Conservation (phyloP, 176 grass and related monocot species). For the Phoenix roebelenii region DNA sequence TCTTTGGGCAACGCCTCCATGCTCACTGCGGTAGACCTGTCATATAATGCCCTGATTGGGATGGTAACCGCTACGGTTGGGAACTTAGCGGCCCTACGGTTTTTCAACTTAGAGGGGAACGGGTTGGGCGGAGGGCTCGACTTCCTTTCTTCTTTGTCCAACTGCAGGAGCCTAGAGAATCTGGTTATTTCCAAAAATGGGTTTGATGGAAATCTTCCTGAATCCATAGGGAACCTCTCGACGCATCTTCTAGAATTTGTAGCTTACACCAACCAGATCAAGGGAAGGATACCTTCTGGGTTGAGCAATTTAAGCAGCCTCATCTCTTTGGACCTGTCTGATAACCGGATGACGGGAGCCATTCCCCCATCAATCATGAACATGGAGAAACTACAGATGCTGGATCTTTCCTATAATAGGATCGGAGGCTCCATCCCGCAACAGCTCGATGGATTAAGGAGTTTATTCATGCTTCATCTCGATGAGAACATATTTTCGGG, state of each 20-base stretch:
- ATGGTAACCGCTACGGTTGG: not conserved
- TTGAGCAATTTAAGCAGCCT: slow-evolving; percentile 20
- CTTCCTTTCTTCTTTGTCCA: slow-evolving; percentile 18
- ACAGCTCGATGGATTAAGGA: slow-evolving; percentile 17
- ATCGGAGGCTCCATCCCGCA: slow-evolving; percentile 12
- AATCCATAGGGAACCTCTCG: slow-evolving; percentile 15
- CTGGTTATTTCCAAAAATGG: slow-evolving; percentile 1
- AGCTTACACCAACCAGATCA: not conserved
- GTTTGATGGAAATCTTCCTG: slow-evolving; percentile 10
- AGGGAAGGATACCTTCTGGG: slow-evolving; percentile 6
- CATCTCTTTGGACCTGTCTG: not conserved
- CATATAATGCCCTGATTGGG: slow-evolving; percentile 4
- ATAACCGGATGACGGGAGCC: slow-evolving; percentile 7
- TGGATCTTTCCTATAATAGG: not conserved
- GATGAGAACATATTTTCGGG: slow-evolving; percentile 11
- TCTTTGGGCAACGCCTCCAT: slow-evolving; percentile 11
- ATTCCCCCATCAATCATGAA: slow-evolving; percentile 14
- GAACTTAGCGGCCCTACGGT: too few relatives aligned
- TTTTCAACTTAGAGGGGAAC: slow-evolving; percentile 5
- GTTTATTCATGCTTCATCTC: slow-evolving; percentile 3
- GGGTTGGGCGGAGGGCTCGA: slow-evolving; percentile 8
- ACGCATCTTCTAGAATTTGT: not conserved
- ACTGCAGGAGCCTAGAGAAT: slow-evolving; percentile 8
- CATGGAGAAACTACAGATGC: slow-evolving; percentile 3
- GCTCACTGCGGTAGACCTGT: slow-evolving; percentile 1